Evolutionary conservation across 352 stramenopile species (phyloP), one percentile per base, ranked within the genome.

Genomic region (Phytophthora lateralis): DNA sequence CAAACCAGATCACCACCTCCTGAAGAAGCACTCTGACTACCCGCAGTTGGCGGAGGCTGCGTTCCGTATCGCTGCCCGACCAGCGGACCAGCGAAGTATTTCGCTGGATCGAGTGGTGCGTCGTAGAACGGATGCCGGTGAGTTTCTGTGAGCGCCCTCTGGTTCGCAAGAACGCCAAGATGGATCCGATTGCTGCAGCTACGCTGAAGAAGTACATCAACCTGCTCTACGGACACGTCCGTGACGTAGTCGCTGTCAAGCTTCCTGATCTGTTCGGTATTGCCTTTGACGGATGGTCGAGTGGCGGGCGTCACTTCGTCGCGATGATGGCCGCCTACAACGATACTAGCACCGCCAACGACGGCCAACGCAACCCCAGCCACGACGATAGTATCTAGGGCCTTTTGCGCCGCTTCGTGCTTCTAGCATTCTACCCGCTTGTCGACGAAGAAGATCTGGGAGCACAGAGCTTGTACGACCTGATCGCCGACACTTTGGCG

Each of bases 41-140:
- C 21, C 21, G 21, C 21, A 24, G 21, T 24, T 24, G 21, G 21
- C 21, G 21, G 21, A 24, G 21, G n/a, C 21, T 24, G 21, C 21
- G 21, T 24, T 24, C 21, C 29, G 26, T 7, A 17, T 17, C 27
- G n/a, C 15, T 52, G 26, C 27, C 10, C 6, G 45, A 52, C 32
- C 49, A 56, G n/a, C 10, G 49, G 12, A 56, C 49, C 4, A 56
- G 20, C 18, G 49, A 56, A 3, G 26, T 56, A 4, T 24, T 39
- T 20, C 49, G 49, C 32, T 56, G 32, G 34, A 24, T 56, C 4
- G 34, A 55, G 15, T 52, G 45, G 27, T 41, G 26, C 29, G 27
- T 52, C 27, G 20, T 45, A 18, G 49, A 56, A 2, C 4, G 34
- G 17, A 34, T 56, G 32, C 20, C 49, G 1, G 7, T 56, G 14